Percentiles rank a stretch among this genome's conserved stretches.
phyloP scores from a whole-genome alignment of 1,284 basidiomycete genomes.

The Peniophora sp. region DNA sequence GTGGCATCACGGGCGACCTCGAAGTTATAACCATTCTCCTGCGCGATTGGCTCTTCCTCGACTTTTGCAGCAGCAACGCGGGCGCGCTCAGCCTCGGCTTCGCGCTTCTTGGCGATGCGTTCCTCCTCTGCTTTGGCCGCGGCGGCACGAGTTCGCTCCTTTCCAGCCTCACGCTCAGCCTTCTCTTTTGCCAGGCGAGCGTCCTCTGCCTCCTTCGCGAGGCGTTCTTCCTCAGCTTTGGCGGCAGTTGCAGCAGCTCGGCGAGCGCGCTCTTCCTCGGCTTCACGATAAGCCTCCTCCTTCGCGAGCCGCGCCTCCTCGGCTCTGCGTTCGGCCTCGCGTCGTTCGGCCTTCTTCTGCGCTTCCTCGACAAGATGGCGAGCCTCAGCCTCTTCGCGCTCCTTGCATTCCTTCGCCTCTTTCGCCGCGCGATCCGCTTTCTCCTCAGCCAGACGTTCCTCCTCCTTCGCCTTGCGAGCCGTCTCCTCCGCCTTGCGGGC shows the following conservation, averaged over 20 bases:
- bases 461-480: background rate
- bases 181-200: background rate
- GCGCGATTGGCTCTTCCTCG: background rate
- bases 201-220: background rate
- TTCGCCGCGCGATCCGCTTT: background rate
- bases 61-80: too few relatives aligned
- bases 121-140: background rate
- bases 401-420: conserved; percentile 1
- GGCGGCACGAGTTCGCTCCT: background rate
- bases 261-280: background rate
- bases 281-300: background rate
- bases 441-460: background rate
- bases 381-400: background rate
- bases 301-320: background rate
- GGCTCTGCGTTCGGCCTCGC: background rate
- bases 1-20: background rate
- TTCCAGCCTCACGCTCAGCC: background rate
- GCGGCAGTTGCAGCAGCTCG: background rate
- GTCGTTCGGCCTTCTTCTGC: background rate
- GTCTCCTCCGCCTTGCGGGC: background rate
- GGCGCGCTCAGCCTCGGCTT: too few relatives aligned
- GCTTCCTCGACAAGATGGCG: background rate
- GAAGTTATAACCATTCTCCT: background rate
- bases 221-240: background rate
- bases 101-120: too few relatives aligned